A percentile compares a stretch with the other conserved stretches of the same genome.
These are phyloP conservation scores for Cyamopsis tetragonoloba DNA, from an alignment of 306 rosid genomes.

Conservation along the genomic window DNA sequence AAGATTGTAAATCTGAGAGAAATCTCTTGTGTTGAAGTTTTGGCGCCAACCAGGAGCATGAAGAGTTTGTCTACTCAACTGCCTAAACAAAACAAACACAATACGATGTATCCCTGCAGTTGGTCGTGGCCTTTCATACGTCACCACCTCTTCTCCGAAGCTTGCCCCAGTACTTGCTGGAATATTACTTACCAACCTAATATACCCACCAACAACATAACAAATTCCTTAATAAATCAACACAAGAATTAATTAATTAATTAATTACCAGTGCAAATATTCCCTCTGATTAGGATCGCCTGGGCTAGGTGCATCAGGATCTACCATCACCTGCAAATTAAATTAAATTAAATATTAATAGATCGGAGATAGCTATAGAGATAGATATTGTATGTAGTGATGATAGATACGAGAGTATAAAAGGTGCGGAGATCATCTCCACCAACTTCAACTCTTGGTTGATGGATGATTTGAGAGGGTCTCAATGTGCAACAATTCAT, in stretches of 20 bases:
- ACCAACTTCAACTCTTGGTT: conserved; percentile 28
- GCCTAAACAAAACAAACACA: conserved; percentile 51
- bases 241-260: too few species aligned
- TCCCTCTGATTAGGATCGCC: conserved; percentile 29
- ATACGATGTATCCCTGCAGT: conserved; percentile 63
- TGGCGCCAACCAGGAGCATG: conserved; percentile 78
- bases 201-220: not conserved
- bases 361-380: not conserved
- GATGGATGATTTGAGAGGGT: conserved; percentile 15
- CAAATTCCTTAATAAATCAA: too few species aligned
- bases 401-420: conserved; percentile 6
- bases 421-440: conserved; percentile 10
- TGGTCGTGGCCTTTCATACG: conserved; percentile 44
- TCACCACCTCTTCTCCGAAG: conserved; percentile 34
- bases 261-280: conserved; percentile 36
- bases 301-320: conserved; percentile 42
- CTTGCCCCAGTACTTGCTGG: conserved; percentile 59
- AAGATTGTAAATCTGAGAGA: conserved; percentile 58
- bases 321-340: conserved; percentile 34
- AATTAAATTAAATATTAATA: not conserved
- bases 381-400: not conserved
- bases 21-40: conserved; percentile 65
- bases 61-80: conserved; percentile 49
- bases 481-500: not conserved
- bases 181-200: conserved; percentile 75